Base-by-base conservation (phyloP, 2,329 filamentous ascomycete species). In the Trichoderma breve region DNA sequence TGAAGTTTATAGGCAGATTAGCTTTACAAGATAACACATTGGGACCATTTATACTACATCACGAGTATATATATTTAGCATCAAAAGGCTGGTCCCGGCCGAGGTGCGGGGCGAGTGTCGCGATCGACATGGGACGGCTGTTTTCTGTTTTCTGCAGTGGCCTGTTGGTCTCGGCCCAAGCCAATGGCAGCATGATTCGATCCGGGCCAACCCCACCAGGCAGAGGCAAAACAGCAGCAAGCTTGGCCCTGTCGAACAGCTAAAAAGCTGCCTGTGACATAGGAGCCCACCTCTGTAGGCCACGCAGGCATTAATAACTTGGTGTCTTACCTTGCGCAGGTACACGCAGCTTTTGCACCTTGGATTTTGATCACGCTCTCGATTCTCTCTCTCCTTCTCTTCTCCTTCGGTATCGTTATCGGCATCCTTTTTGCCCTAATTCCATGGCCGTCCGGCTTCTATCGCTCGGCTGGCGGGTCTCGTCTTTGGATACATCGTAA, bases 401-500 rank as follows among this genome's bases (percentile, higher is more conserved):
- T 36, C 32, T 36, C 9, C 12, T 15, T 12, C n/a, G 3, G 5
- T 34, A 8, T 39, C 3, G 14, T 9, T 34, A 32, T 60, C 12
- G 36, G n/a, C 26, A n/a, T 12, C 14, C 18, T 26, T 12, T 24
- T 53, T 24, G 11, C 18, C 24, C n/a, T 39, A n/a, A 28, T 67
- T 67, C 64, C 66, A 70, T 68, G 65, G 65, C 65, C 65, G 34
- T 68, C 26, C 65, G 24, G 65, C 65, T 32, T 47, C n/a, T 30
- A 26, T 68, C 36, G 26, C 36, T 58, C 57, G 55, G 66, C 66
- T 70, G 66, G 66, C 66, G 66, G 66, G 66, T 70, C 57, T 70
- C 28, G 9, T 70, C 66, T 53, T 70, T 70, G 57, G 66, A 70
- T 70, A 70, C 66, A 51, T 70, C 66, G 57, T 70, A 70, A 70